These are phyloP conservation scores for Apophysomyces trapeziformis DNA, from an alignment of 371 early-diverging fungal genomes.

Conservation along the genomic window DNA sequence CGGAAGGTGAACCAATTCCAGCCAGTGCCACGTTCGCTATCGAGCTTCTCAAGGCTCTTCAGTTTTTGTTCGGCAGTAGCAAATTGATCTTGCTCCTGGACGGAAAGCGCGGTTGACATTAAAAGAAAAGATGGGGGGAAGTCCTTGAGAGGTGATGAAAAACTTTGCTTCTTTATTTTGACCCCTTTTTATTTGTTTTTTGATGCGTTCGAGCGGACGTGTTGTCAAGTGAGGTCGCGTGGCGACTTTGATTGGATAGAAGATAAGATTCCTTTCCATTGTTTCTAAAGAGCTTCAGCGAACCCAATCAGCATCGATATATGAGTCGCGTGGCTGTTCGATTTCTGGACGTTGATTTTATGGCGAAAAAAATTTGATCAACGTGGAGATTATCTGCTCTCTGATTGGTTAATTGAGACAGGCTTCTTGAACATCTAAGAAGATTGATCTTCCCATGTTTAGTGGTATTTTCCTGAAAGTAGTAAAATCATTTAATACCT, in stretches of 20 bases:
- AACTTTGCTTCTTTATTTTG: conserved; percentile 3
- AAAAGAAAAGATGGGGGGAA: background rate
- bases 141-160: background rate
- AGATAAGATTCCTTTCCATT: background rate
- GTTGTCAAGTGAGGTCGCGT: conserved; percentile 25
- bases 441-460: background rate
- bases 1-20: conserved; percentile 72
- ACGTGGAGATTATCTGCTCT: background rate
- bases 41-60: conserved; percentile 42
- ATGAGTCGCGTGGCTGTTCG: background rate
- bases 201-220: background rate
- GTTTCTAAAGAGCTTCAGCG: background rate
- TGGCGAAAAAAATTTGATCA: background rate
- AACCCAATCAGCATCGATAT: conserved; percentile 1
- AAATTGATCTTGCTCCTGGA: conserved; percentile 30
- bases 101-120: conserved; percentile 16
- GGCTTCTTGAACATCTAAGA: conserved; percentile 8
- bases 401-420: background rate
- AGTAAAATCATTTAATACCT: conserved; percentile 1
- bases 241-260: conserved; percentile 1
- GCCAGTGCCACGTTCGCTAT: conserved; percentile 25
- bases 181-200: conserved; percentile 12
- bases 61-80: conserved; percentile 39
- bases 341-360: background rate
- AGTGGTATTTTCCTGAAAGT: background rate